Evolutionary conservation across 179 eudicot genomes (phyloP).

Genomic region (Nepenthes alata): DNA sequence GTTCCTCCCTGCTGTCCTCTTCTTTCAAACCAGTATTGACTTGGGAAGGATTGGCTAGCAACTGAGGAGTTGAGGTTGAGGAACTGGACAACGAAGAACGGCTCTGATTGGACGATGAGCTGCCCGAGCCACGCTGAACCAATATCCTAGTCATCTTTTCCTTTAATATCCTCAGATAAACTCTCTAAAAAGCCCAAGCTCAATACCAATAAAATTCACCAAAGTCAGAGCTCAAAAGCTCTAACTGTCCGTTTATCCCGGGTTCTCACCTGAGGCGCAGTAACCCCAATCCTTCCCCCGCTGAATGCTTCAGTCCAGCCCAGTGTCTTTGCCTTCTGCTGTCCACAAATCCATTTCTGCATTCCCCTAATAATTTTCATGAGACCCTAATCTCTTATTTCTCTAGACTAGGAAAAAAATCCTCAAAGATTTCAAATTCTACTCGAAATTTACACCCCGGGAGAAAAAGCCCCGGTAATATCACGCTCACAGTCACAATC

Average conservation of each 20-base stretch:
- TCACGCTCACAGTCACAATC: slow-evolving; percentile 12
- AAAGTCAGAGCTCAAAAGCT: slow-evolving; percentile 35
- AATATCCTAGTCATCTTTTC: slow-evolving; percentile 67
- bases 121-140: slow-evolving; percentile 78
- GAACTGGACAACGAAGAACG: slow-evolving; percentile 34
- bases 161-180: slow-evolving; percentile 5
- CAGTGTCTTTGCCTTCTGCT: slow-evolving; percentile 28
- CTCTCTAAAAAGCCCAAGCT: slow-evolving; percentile 3
- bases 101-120: slow-evolving; percentile 44
- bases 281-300: slow-evolving; percentile 39
- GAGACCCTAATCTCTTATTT: slow-evolving; percentile 47
- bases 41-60: slow-evolving; percentile 21
- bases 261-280: slow-evolving; percentile 66
- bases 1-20: slow-evolving; percentile 39
- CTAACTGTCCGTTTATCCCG: slow-evolving; percentile 47
- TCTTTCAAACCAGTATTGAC: slow-evolving; percentile 29
- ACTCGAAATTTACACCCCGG: slow-evolving; percentile 7
- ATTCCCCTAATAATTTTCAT: slow-evolving; percentile 99
- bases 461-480: slow-evolving; percentile 3
- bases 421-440: slow-evolving; percentile 14
- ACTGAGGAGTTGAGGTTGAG: slow-evolving; percentile 22
- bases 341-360: slow-evolving; percentile 64
- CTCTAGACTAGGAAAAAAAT: slow-evolving; percentile 9
- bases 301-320: slow-evolving; percentile 49
- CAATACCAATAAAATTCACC: slow-evolving; percentile 8